Percentiles rank a stretch among this genome's conserved stretches.
These are phyloP conservation scores for Erythrobasidium hasegawianum DNA, from an alignment of 1,284 basidiomycete genomes.

Conservation along the genomic window DNA sequence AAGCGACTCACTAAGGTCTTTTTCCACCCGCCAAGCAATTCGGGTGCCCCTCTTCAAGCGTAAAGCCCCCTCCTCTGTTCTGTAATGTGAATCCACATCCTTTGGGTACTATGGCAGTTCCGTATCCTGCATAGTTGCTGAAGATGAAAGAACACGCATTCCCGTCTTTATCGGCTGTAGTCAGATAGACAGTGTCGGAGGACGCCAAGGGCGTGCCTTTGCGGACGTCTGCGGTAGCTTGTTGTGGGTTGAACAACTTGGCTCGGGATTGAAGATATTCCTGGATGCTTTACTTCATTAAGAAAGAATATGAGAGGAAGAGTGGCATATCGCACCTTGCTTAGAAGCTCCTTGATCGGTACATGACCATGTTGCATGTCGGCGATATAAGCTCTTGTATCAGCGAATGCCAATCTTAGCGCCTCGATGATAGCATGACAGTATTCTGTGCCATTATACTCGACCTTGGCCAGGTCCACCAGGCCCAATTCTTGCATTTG, in stretches of 20 bases:
- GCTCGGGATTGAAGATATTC: constrained; percentile 79
- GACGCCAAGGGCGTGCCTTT: constrained; percentile 76
- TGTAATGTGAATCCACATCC: constrained; percentile 95
- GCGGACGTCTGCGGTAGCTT: constrained; percentile 62
- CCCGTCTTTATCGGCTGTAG: constrained; percentile 53
- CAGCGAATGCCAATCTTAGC: constrained; percentile 52
- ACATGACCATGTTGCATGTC: constrained; percentile 73
- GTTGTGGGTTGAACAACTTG: constrained; percentile 66
- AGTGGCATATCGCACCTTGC: constrained; percentile 59
- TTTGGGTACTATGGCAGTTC: constrained; percentile 69
- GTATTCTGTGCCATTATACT: constrained; percentile 84
- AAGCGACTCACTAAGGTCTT: constrained; percentile 31
- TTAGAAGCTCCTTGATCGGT: constrained; percentile 71
- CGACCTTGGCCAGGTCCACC: constrained; percentile 67
- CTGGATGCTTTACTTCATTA: constrained; percentile 50
- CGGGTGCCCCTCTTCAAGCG: constrained; percentile 71
- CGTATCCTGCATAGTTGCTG: constrained; percentile 52
- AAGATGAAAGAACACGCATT: constrained; percentile 75
- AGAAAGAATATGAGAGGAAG: not conserved
- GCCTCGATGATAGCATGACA: constrained; percentile 69
- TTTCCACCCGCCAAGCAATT: constrained; percentile 62
- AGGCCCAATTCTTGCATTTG: constrained; percentile 70
- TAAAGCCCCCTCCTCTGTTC: constrained; percentile 83
- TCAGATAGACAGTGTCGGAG: constrained; percentile 87
- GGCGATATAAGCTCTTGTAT: constrained; percentile 79